Evolutionary conservation across 148 eudicot genomes (phyloP), one percentile per base, ranked within the genome.

Genomic region (Heliosperma pusillum): DNA sequence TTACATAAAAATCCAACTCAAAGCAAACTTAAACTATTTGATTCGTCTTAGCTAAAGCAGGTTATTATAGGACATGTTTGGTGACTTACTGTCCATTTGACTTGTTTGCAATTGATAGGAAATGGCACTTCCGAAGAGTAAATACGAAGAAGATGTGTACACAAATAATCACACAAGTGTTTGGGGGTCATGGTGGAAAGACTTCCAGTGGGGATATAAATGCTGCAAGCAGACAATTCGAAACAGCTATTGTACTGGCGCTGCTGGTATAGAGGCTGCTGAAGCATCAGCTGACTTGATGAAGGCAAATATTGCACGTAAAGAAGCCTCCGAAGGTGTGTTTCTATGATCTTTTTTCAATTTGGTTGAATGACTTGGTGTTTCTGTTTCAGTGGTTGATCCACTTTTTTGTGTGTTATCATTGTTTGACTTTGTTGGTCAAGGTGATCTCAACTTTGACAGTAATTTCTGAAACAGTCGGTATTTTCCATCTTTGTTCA

Each of bases 151-250:
- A 81, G 98, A 93, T 72, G 91, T 89, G 27, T 87, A 77, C 57
- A 74, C 83, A 16, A 93, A 88, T 69, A 93, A 93, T 82, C 98
- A 91, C 76, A 88, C 91, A 0, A 83, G 80, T 76, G 92, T 89
- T 4, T 93, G 94, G 97, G 98, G 98, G 21, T 93, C 98, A 0
- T 93, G 94, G 97, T 93, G 97, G 98, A 89, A 80, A 70, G 91
- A 91, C 81, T 88, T 88, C 69, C 98, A 89, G 66, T 93, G 98
- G 98, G 98, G 94, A 42, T 93, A 91, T 82, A 93, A 83, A 72
- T 91, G 97, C 78, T 93, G 98, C 72, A 86, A 82, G 64, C 94
- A 91, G 79, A 81, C 84, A 2, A 76, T 91, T 64, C 78, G 89
- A 40, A 93, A 93, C 83, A 93, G 95, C 81, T 91, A 91, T 70